Evolutionary conservation across 805 yeast genomes (phyloP), one percentile per base, ranked within the genome.

Genomic region (Candida koratica): DNA sequence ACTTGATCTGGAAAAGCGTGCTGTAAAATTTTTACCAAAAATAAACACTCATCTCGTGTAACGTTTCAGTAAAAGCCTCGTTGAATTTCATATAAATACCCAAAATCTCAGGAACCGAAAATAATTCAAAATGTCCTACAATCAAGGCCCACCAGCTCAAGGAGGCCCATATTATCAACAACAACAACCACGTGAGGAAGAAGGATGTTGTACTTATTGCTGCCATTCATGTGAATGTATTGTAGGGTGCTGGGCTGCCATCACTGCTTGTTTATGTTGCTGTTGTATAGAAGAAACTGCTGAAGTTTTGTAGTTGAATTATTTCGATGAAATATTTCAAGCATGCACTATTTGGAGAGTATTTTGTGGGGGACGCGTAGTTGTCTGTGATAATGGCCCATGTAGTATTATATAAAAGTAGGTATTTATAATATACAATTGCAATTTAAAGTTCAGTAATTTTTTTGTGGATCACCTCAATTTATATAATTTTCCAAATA

Each of bases 221-320:
- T 29, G 32, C 20, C 32, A 29, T 19, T 29, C 32, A 5, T 29
- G 32, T 29, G 32, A 29, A 10, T 29, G 32, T 29, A 18, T 29
- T 12, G 32, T 29, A 19, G 32, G 32, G 14, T 29, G 23, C n/a
- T 29, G 32, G 32, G 32, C 32, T 29, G 32, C 32, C 3, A 29
- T 29, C 14, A 29, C 32, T 29, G 32, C 32, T 19, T 29, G 32
- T 29, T 29, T 29, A 29, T 29, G 32, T 18, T 29, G 32, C 20
- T 29, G 32, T 29, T 29, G 32, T 29, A 19, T 29, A 14, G 32
- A 29, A 29, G 32, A 29, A 13, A 29, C 32, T 29, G 32, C 32
- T 19, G 32, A 29, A 29, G 25, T 17, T 29, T n/a, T 29, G 9
- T 29, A 29, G 18, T 23, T 18, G 7, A 14, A 20, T 24, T n/a